Conservation (phyloP, 2,329 filamentous ascomycete genomes). For the Venturia pyrina region DNA sequence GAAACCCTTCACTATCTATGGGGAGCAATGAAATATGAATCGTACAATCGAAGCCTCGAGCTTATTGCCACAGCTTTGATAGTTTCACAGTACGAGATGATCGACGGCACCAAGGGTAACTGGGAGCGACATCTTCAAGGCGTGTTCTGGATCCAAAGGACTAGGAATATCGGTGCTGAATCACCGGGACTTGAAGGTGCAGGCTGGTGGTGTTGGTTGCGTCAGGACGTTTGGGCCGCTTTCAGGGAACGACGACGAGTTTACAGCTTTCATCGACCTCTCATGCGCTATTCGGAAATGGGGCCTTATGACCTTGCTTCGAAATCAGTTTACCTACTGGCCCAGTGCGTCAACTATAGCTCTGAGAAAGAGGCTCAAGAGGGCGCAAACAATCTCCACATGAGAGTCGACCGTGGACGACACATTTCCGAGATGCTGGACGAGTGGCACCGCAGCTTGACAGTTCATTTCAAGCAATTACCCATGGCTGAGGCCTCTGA, state of each 20-base stretch:
- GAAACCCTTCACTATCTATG: constrained; percentile 53
- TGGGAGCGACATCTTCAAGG: constrained; percentile 56
- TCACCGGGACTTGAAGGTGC: constrained; percentile 46
- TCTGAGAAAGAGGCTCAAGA: constrained; percentile 40
- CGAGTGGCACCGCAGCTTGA: constrained; percentile 39
- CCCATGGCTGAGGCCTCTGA: constrained; percentile 20
- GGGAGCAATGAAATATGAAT: constrained; percentile 47
- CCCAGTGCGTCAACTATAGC: constrained; percentile 48
- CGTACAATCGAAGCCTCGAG: constrained; percentile 48
- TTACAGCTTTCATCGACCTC: constrained; percentile 50
- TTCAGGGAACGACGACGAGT: constrained; percentile 48
- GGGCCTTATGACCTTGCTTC: constrained; percentile 44
- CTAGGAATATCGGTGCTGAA: constrained; percentile 50
- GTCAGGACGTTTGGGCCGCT: constrained; percentile 57
- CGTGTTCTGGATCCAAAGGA: constrained; percentile 57
- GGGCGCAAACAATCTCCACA: constrained; percentile 30
- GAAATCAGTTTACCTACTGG: constrained; percentile 44
- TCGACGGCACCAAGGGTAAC: constrained; percentile 45
- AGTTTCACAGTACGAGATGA: constrained; percentile 57
- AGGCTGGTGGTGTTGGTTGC: constrained; percentile 57
- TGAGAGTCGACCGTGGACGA: constrained; percentile 36
- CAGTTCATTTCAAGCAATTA: constrained; percentile 34
- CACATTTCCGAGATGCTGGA: constrained; percentile 38
- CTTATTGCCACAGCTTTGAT: constrained; percentile 49
- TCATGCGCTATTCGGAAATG: constrained; percentile 37